Evolutionary conservation across 495 filamentous ascomycete species (phyloP), one percentile per base, ranked within the genome.

Genomic region (Rostrohypoxylon terebratum): DNA sequence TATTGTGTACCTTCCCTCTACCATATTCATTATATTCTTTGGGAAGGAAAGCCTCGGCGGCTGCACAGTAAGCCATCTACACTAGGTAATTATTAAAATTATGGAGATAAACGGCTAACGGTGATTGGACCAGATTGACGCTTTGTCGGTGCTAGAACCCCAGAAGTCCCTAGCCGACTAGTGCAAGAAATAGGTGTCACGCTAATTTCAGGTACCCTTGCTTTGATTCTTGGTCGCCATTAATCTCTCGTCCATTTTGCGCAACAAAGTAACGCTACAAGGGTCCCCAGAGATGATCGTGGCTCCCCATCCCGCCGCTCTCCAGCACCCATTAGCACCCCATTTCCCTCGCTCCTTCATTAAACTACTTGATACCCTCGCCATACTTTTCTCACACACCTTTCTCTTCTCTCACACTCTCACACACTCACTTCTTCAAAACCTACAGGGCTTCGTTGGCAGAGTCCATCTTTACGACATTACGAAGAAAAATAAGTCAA

Each of bases 391-490:
- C 60, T 40, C 42, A 55, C 44, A 48, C 48, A 65, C 36, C 28
- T 57, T 42, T 31, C n/a, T 38, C 53, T 55, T n/a, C 33, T 63
- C 57, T 50, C 67, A 51, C 51, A 63, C 74, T 63, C 57, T 50
- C 67, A 51, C 51, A 63, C 74, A 47, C 62, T 71, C 68, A 45
- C 53, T 73, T 66, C 63, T 59, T 66, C 66, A 55, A 47, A 59
- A 71, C 69, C 63, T 74, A 79, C 75, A 83, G 77, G 84, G 79
- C 84, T 86, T 85, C 85, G 85, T 87, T 87, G 84, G 85, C 85
- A 87, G 83, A 87, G 85, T 86, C 83, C 83, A 77, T 58, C 50
- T 69, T 69, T 65, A 71, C 72, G 75, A 75, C 58, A 68, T 79
- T 74, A 75, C 73, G 65, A 75, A 73, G 70, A 75, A 42, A 23